phyloP scores from a whole-genome alignment of 2,329 filamentous ascomycete genomes.

The Cladophialophora immunda region DNA sequence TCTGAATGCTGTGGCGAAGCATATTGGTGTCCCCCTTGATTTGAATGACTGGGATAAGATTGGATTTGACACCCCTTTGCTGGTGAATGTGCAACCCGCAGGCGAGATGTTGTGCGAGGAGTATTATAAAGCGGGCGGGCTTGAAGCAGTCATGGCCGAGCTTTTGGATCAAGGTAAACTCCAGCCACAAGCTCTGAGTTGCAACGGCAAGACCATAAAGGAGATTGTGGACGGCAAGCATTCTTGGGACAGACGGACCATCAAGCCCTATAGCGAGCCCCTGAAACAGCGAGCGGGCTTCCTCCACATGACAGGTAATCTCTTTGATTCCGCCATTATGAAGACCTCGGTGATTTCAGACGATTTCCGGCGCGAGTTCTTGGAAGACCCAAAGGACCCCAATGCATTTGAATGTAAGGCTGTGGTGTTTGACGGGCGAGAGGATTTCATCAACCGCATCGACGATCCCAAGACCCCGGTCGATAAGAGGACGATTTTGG shows the following conservation, averaged over 20 bases:
- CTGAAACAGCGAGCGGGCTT: constrained; percentile 62
- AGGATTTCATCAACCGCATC: constrained; percentile 57
- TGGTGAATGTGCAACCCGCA: constrained; percentile 65
- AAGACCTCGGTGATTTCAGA: constrained; percentile 61
- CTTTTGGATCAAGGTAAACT: constrained; percentile 59
- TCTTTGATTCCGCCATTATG: constrained; percentile 64
- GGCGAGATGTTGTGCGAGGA: constrained; percentile 64
- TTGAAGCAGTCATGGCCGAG: constrained; percentile 64
- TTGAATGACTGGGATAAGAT: constrained; percentile 64
- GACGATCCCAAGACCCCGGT: constrained; percentile 52
- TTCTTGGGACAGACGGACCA: constrained; percentile 61
- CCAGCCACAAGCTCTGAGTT: constrained; percentile 54
- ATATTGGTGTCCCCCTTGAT: constrained; percentile 60
- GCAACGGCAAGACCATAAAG: constrained; percentile 57
- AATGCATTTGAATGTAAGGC: constrained; percentile 59
- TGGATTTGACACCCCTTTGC: constrained; percentile 60
- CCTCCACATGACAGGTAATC: constrained; percentile 57
- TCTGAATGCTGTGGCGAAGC: constrained; percentile 63
- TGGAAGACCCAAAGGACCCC: constrained; percentile 56
- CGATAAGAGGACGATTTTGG: constrained; percentile 55
- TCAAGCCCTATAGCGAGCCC: constrained; percentile 56
- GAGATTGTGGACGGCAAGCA: constrained; percentile 56
- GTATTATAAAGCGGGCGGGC: constrained; percentile 62
- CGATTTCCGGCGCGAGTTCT: constrained; percentile 56
- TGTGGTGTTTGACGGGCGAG: constrained; percentile 61